Conservation (phyloP, 1,284 basidiomycete species). For the Earliella scabrosa region DNA sequence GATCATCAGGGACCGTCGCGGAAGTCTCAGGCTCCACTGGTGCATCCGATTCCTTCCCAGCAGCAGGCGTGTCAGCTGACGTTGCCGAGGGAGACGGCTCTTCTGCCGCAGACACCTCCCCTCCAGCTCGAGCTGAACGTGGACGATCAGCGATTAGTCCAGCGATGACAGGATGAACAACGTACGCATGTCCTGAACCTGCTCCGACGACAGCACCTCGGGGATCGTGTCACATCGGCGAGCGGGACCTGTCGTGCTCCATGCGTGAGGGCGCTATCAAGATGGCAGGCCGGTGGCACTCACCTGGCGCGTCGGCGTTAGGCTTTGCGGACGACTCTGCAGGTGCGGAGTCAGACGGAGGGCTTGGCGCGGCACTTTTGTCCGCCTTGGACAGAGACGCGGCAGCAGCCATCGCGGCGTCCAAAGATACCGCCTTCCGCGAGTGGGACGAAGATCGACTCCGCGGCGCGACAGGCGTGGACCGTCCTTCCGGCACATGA, state of each 20-base stretch:
- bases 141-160: slow-evolving; percentile 5
- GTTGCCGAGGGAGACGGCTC: slow-evolving; percentile 5
- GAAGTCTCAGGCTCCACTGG: neutral
- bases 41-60: neutral
- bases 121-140: slow-evolving; percentile 10
- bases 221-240: neutral
- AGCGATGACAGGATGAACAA: neutral
- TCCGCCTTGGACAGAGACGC: slow-evolving; percentile 19
- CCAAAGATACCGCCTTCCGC: slow-evolving; percentile 19
- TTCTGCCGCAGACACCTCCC: slow-evolving; percentile 4
- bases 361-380: slow-evolving; percentile 2
- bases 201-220: neutral
- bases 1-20: slow-evolving; percentile 7
- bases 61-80: slow-evolving; percentile 7
- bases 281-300: too few species aligned
- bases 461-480: slow-evolving; percentile 40
- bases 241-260: slow-evolving; percentile 16
- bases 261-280: too few species aligned
- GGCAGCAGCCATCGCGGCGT: slow-evolving; percentile 23
- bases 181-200: slow-evolving; percentile 11
- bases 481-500: slow-evolving; percentile 64
- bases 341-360: neutral
- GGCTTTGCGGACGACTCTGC: neutral
- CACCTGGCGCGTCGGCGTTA: neutral
- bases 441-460: slow-evolving; percentile 36